Base-by-base conservation (phyloP, 257 asterid species). In the Misopates orontium region DNA sequence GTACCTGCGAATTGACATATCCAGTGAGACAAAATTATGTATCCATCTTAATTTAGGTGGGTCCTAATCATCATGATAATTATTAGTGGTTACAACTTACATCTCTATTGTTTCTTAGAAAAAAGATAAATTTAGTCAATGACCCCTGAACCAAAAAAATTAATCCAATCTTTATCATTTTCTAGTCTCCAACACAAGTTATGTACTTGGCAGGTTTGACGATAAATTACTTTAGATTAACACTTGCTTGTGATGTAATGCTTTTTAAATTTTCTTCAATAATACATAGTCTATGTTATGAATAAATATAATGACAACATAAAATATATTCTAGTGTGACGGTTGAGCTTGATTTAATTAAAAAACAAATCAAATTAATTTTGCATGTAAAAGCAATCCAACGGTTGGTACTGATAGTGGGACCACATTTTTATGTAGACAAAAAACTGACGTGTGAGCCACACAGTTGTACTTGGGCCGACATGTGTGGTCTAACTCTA, bases 401-500 rank as follows among this genome's bases (percentile, higher is more conserved):
- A 73, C 69, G 77, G 83, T 4, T 57, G 62, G 22, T 12, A 70
- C 63, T 8, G 45, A 57, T n/a, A n/a, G n/a, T n/a, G n/a, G n/a
- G n/a, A n/a, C n/a, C n/a, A n/a, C n/a, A 19, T 7, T n/a, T 15
- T 24, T 4, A 18, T 3, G 40, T 39, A 62, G 54, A 69, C 42
- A 42, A 60, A 52, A 73, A 71, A 17, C 60, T 10, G 68, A 69
- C 25, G 49, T 40, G 57, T 21, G 15, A 31, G 73, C 67, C 50
- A 36, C 60, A 76, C 60, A 51, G 73, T 39, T 66, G 72, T 56
- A 73, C 71, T 47, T 62, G 77, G 63, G 59, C 62, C 55, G 70
- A 71, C 82, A 70, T 49, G 64, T 73, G 70, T 59, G 71, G 56
- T 52, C 72, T n/a, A n/a, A n/a, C n/a, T 51, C 31, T 36, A 71